Evolutionary conservation across 768 basidiomycete genomes (phyloP).

Genomic region (Lepiota subincarnata): DNA sequence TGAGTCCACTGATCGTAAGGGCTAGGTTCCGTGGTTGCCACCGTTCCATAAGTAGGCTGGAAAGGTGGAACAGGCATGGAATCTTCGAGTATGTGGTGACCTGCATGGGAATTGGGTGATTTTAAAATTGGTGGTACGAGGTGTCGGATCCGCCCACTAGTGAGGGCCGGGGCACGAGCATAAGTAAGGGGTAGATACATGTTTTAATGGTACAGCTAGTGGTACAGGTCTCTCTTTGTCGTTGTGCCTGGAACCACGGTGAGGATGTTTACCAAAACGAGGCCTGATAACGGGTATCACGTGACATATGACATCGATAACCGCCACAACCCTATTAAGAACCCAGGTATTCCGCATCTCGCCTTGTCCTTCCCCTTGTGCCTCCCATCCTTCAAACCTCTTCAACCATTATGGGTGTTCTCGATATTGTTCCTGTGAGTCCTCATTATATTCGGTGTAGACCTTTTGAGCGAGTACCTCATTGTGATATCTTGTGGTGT

Average conservation of each 20-base stretch:
- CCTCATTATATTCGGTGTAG: not conserved
- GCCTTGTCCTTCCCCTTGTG: slow-evolving; percentile 5
- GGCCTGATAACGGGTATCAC: slow-evolving; percentile 11
- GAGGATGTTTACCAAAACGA: not conserved
- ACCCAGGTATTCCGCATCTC: slow-evolving; percentile 3
- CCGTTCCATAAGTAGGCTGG: too few species aligned
- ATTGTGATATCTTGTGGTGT: not conserved
- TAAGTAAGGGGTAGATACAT: not conserved
- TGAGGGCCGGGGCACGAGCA: too few species aligned
- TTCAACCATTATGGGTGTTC: slow-evolving; percentile 62
- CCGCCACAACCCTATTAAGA: slow-evolving; percentile 11
- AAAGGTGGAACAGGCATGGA: too few species aligned
- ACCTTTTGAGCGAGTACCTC: not conserved
- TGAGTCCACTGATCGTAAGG: too few species aligned
- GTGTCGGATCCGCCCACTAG: too few species aligned
- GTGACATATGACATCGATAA: slow-evolving; percentile 17
- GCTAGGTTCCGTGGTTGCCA: too few species aligned
- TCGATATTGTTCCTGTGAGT: slow-evolving; percentile 81
- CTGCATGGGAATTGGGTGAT: too few species aligned
- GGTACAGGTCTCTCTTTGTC: not conserved
- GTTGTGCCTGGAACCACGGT: not conserved
- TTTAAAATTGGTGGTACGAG: too few species aligned
- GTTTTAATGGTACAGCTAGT: not conserved
- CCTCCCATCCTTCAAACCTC: not conserved
- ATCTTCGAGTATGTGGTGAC: too few species aligned